Percentiles rank a stretch among this genome's conserved stretches.
Conservation (phyloP, 192 early-diverging fungal species). For the Entomortierella chlamydospora region DNA sequence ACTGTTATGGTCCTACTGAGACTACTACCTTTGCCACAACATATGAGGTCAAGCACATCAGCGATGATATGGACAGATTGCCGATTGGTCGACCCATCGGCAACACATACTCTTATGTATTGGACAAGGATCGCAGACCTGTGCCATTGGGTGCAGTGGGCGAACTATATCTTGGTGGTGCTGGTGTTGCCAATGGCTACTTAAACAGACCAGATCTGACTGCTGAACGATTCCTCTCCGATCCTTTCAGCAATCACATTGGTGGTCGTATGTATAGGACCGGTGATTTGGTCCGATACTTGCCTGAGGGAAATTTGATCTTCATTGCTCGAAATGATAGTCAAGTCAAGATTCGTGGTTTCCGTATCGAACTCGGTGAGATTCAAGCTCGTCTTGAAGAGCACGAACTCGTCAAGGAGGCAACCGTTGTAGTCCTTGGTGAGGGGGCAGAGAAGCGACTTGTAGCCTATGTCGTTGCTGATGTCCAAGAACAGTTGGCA, state of each 20-base stretch:
- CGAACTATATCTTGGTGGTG: slow-evolving; percentile 51
- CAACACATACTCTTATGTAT: slow-evolving; percentile 3
- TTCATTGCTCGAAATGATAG: slow-evolving; percentile 51
- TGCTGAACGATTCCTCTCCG: slow-evolving; percentile 39
- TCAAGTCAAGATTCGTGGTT: slow-evolving; percentile 61
- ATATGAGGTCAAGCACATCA: too few relatives aligned
- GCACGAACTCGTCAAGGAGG: slow-evolving; percentile 20
- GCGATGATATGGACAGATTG: not conserved
- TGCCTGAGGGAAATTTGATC: slow-evolving; percentile 39
- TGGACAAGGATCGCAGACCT: slow-evolving; percentile 2
- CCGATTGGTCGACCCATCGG: slow-evolving; percentile 10
- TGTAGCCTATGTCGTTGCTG: slow-evolving; percentile 64
- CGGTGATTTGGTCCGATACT: slow-evolving; percentile 39
- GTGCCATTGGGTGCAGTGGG: slow-evolving; percentile 2
- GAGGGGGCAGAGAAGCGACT: slow-evolving; percentile 62
- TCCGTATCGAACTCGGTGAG: slow-evolving; percentile 52
- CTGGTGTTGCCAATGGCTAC: slow-evolving; percentile 54
- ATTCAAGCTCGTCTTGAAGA: slow-evolving; percentile 24
- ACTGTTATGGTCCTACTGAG: slow-evolving; percentile 35
- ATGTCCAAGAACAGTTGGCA: slow-evolving; percentile 34
- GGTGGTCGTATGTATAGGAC: slow-evolving; percentile 42
- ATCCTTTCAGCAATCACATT: slow-evolving; percentile 40
- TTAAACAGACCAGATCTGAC: slow-evolving; percentile 49
- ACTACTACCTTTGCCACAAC: slow-evolving; percentile 10
- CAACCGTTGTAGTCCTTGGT: slow-evolving; percentile 23